A percentile compares a stretch with the other conserved stretches of the same genome.
Conservation (phyloP, 2,329 filamentous ascomycete genomes). For the Talaromyces sp. region DNA sequence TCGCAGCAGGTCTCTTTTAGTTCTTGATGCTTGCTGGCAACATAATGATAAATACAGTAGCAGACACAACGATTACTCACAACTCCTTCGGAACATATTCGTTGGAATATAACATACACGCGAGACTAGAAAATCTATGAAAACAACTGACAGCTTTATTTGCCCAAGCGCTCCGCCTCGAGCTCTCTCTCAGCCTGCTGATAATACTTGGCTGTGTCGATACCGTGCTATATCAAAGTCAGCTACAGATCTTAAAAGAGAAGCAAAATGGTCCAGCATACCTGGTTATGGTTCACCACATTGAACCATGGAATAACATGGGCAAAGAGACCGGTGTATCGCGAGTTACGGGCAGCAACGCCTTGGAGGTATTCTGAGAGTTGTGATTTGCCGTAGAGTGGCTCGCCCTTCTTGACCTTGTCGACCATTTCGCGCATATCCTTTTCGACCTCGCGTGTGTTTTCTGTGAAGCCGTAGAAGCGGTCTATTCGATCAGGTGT, state of each 20-base stretch:
- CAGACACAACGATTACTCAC: background rate
- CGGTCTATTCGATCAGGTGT: conserved; percentile 58
- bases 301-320: conserved; percentile 95
- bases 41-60: too few relatives aligned
- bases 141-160: conserved; percentile 21
- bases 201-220: conserved; percentile 98
- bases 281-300: conserved; percentile 87
- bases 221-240: conserved; percentile 65
- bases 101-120: conserved; percentile 17
- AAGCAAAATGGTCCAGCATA: conserved; percentile 29
- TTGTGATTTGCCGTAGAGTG: conserved; percentile 77
- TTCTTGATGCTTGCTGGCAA: background rate
- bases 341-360: conserved; percentile 84
- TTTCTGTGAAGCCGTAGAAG: conserved; percentile 94
- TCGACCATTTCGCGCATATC: conserved; percentile 98
- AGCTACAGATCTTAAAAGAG: conserved; percentile 5
- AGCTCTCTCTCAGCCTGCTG: conserved; percentile 90
- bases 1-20: background rate
- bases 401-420: conserved; percentile 88
- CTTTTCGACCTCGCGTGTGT: conserved; percentile 85
- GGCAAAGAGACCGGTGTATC: conserved; percentile 81
- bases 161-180: conserved; percentile 65
- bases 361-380: conserved; percentile 90
- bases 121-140: conserved; percentile 20
- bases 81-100: conserved; percentile 2